phyloP scores from a whole-genome alignment of 108 stramenopile species.

The Cylindrotheca fusiformis region DNA sequence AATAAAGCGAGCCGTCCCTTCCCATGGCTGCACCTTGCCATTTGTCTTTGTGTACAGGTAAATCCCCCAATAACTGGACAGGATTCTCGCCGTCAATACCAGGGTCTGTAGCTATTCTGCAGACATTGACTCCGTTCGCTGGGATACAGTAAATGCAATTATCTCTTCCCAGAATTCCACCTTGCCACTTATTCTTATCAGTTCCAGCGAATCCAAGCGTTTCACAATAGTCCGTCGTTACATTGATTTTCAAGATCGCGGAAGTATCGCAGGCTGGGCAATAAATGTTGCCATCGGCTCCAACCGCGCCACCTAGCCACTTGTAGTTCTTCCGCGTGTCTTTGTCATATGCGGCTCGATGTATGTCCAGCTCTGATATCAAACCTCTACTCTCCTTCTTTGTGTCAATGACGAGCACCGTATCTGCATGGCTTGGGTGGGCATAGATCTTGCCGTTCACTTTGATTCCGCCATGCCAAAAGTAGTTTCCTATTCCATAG shows the following conservation, averaged over 20 bases:
- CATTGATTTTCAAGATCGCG: constrained; percentile 53
- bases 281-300: constrained; percentile 80
- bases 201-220: constrained; percentile 50
- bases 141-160: constrained; percentile 79
- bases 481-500: constrained; percentile 59
- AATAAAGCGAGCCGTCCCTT: constrained; percentile 72
- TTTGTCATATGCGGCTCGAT: constrained; percentile 46
- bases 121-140: constrained; percentile 52
- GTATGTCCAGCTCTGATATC: constrained; percentile 54
- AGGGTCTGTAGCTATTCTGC: constrained; percentile 58
- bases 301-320: constrained; percentile 81
- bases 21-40: constrained; percentile 80
- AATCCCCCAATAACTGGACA: constrained; percentile 52
- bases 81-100: constrained; percentile 33
- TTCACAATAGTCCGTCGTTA: constrained; percentile 30
- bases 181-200: constrained; percentile 86
- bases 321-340: constrained; percentile 61
- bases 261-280: constrained; percentile 75
- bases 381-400: constrained; percentile 24
- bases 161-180: constrained; percentile 66
- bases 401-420: constrained; percentile 69
- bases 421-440: constrained; percentile 67
- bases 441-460: constrained; percentile 65
- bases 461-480: constrained; percentile 86
- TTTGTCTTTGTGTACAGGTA: constrained; percentile 67